These are phyloP conservation scores for Dictyostelium discoideum DNA, from an alignment of 78 protist genomes.

Conservation along the genomic window DNA sequence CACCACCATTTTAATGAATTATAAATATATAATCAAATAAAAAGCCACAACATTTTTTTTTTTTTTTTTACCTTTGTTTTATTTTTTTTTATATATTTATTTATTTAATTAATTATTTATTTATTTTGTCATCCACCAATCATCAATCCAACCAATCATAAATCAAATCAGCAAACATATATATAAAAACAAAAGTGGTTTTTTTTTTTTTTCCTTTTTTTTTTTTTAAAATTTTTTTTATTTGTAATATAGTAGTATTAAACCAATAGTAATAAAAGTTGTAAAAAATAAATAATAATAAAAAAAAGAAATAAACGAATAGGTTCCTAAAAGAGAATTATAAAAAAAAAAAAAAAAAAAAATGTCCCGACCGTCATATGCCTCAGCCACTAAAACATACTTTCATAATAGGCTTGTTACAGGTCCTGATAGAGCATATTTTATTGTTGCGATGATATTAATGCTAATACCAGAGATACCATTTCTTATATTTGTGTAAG, in stretches of 20 bases:
- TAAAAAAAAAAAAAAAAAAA: not conserved
- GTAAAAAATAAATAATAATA: not conserved
- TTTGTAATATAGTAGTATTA: not conserved
- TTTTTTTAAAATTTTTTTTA: not conserved
- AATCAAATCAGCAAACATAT: not conserved
- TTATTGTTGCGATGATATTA: conserved; percentile 24
- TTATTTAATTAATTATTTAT: not conserved
- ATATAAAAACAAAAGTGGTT: not conserved
- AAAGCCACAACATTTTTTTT: not conserved
- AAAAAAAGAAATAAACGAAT: not conserved
- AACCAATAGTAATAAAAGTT: not conserved
- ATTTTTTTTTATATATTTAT: not conserved
- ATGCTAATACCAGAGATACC: conserved; percentile 78
- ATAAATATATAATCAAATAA: not conserved
- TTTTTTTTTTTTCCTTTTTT: not conserved
- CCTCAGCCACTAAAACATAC: conserved; percentile 18
- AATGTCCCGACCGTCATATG: conserved; percentile 39
- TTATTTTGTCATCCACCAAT: not conserved
- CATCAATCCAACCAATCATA: not conserved
- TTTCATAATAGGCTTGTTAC: conserved; percentile 53
- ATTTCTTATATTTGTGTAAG: conserved; percentile 71
- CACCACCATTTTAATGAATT: not conserved
- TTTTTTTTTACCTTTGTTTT: not conserved
- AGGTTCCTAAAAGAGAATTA: not conserved
- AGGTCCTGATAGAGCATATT: conserved; percentile 77